A percentile compares a stretch with the other conserved stretches of the same genome.
phyloP scores from a whole-genome alignment of 148 eudicot species.

The Cornus kousa region DNA sequence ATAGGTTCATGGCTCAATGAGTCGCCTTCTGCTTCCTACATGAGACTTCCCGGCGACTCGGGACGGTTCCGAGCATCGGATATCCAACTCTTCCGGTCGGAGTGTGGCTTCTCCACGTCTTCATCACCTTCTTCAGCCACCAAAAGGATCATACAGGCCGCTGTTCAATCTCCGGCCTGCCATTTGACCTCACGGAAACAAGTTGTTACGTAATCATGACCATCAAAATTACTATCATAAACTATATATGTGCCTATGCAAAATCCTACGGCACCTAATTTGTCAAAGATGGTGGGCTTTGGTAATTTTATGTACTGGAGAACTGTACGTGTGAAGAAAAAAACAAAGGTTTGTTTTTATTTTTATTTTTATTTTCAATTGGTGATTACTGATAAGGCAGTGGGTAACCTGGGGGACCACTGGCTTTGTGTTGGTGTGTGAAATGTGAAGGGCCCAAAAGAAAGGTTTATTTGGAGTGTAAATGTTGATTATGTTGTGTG shows the following conservation, averaged over 20 bases:
- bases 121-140: constrained; percentile 20
- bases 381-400: neutral
- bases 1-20: constrained; percentile 35
- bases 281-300: constrained; percentile 10
- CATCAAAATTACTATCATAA: neutral
- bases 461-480: neutral
- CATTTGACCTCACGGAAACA: neutral
- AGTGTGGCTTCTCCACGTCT: constrained; percentile 19
- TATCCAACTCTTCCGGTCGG: neutral
- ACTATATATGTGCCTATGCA: neutral
- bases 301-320: neutral
- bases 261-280: constrained; percentile 3
- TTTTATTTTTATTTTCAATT: no score
- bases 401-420: constrained; percentile 25
- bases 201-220: constrained; percentile 7
- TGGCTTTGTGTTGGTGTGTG: constrained; percentile 2
- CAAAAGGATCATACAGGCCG: constrained; percentile 9
- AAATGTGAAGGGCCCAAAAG: constrained; percentile 6
- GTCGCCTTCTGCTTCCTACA: constrained; percentile 25
- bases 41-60: constrained; percentile 25
- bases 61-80: constrained; percentile 14
- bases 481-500: neutral
- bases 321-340: neutral
- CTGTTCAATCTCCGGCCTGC: constrained; percentile 12
- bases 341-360: neutral